phyloP scores from a whole-genome alignment of 371 early-diverging fungal genomes.

The Lichtheimia hyalospora region DNA sequence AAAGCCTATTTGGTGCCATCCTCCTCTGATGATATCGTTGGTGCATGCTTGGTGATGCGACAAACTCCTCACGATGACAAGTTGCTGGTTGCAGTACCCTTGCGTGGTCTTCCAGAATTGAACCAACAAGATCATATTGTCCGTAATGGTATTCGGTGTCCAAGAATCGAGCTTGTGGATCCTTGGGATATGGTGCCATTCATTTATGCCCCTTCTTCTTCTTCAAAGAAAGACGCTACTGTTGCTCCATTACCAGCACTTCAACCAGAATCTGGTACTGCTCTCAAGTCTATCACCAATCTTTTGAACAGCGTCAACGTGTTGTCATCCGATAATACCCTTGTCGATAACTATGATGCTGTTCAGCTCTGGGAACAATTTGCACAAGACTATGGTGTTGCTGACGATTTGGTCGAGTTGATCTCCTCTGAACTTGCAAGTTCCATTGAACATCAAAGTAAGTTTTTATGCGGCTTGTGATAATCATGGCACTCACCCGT shows the following conservation, averaged over 20 bases:
- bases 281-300: background rate
- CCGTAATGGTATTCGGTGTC: conserved; percentile 28
- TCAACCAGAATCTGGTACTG: conserved; percentile 4
- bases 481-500: background rate
- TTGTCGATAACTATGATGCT: conserved; percentile 38
- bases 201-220: conserved; percentile 23
- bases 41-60: conserved; percentile 16
- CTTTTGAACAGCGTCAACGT: background rate
- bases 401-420: conserved; percentile 26
- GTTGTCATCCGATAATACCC: background rate
- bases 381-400: conserved; percentile 31
- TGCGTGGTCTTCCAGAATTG: conserved; percentile 41
- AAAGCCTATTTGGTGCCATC: conserved; percentile 38
- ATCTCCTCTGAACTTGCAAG: conserved; percentile 42
- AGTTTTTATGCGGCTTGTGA: conserved; percentile 6
- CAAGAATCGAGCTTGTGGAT: conserved; percentile 39
- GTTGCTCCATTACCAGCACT: conserved; percentile 1
- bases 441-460: conserved; percentile 49
- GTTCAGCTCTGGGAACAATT: conserved; percentile 39
- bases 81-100: conserved; percentile 40
- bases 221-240: background rate
- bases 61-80: conserved; percentile 10
- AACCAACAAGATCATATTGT: conserved; percentile 1
- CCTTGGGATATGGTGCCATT: conserved; percentile 47
- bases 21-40: conserved; percentile 5